Conservation (phyloP, 1,284 basidiomycete species). For the Irpex lacteus region DNA sequence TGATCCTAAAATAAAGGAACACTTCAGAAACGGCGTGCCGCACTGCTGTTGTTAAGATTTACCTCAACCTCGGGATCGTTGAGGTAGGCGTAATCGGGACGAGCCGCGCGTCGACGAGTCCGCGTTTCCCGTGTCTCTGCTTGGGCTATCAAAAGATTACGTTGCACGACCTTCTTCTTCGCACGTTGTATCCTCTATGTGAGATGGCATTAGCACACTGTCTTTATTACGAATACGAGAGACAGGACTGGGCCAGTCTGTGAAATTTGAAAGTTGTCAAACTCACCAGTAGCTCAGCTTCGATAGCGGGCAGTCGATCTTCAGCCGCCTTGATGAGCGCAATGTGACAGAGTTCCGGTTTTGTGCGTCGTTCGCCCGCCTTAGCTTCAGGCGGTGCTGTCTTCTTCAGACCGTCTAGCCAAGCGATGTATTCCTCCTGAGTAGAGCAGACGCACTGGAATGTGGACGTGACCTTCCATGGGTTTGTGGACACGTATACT, state of each 20-base stretch:
- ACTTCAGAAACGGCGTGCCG: neutral
- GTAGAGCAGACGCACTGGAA: constrained; percentile 69
- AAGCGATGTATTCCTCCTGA: constrained; percentile 62
- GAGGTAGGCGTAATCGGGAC: constrained; percentile 76
- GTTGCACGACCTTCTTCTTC: constrained; percentile 67
- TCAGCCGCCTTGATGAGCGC: constrained; percentile 61
- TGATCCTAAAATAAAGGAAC: constrained; percentile 45
- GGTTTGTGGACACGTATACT: constrained; percentile 76
- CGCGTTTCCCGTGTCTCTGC: constrained; percentile 75
- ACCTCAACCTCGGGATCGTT: constrained; percentile 64
- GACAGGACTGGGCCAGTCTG: neutral
- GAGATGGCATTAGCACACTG: neutral
- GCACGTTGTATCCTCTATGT: constrained; percentile 64
- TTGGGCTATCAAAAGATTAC: constrained; percentile 60
- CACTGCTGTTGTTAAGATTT: constrained; percentile 22
- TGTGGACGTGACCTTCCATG: constrained; percentile 78
- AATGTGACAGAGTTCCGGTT: constrained; percentile 55
- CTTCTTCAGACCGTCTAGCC: constrained; percentile 59
- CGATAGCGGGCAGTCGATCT: constrained; percentile 59
- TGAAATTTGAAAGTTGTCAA: neutral
- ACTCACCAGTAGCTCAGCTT: constrained; percentile 68
- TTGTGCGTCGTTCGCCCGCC: constrained; percentile 46
- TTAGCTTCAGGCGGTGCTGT: constrained; percentile 46
- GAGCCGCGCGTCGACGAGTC: constrained; percentile 64
- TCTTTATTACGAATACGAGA: neutral